Percentiles rank a stretch among this genome's conserved stretches.
Evolutionary conservation across 495 filamentous ascomycete species (phyloP).

Genomic region (Hypoxylon intermedium): DNA sequence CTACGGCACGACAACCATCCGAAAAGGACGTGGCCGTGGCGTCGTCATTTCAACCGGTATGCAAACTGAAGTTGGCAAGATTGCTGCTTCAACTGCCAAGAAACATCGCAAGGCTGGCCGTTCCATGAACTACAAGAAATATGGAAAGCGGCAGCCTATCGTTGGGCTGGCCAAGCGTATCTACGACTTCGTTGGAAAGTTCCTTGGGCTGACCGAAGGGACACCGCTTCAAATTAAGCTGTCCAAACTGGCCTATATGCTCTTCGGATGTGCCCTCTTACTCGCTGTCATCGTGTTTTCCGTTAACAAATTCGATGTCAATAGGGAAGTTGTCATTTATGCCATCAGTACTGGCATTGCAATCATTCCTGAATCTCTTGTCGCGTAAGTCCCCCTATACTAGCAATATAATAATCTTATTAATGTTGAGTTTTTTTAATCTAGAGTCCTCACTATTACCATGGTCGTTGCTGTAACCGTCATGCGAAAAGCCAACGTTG

Average conservation of each 20-base stretch:
- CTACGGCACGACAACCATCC: conserved; percentile 71
- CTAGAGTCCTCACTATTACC: conserved; percentile 70
- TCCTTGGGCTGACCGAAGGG: conserved; percentile 77
- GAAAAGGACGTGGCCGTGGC: conserved; percentile 71
- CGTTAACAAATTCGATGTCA: conserved; percentile 73
- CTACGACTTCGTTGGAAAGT: conserved; percentile 69
- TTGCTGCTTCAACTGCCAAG: conserved; percentile 68
- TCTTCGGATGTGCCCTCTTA: conserved; percentile 76
- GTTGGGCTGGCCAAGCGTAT: conserved; percentile 64
- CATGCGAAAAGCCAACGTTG: conserved; percentile 79
- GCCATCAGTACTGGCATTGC: conserved; percentile 77
- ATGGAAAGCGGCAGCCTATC: conserved; percentile 63
- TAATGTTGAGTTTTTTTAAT: too few relatives aligned
- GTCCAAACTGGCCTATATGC: conserved; percentile 73
- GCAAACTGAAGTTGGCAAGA: conserved; percentile 85
- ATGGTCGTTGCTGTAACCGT: conserved; percentile 79
- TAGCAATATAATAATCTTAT: too few relatives aligned
- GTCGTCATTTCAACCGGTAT: conserved; percentile 77
- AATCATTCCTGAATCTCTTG: conserved; percentile 74
- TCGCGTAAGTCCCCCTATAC: conserved; percentile 54
- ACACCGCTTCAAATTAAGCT: conserved; percentile 85
- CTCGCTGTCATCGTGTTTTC: conserved; percentile 82
- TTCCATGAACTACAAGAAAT: conserved; percentile 69
- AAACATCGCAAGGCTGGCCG: conserved; percentile 66
- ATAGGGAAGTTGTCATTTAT: conserved; percentile 79